Evolutionary conservation across 306 rosid species (phyloP).

Genomic region (Malus asiatica): DNA sequence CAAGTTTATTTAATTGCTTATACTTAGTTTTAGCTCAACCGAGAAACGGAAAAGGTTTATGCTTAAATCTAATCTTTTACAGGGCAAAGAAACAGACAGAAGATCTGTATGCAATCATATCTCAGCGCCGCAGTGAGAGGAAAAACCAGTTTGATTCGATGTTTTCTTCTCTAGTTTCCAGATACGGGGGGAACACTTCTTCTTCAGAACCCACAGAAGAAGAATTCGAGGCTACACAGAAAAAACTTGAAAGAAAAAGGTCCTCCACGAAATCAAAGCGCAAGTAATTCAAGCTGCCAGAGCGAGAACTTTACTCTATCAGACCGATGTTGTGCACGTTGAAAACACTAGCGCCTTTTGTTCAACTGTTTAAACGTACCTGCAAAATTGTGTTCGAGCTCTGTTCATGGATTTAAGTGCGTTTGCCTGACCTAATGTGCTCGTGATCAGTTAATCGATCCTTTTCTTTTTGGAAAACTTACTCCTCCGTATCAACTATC

Average conservation of each 20-base stretch:
- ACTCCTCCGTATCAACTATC: no score
- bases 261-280: conserved; percentile 51
- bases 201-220: conserved; percentile 72
- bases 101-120: conserved; percentile 54
- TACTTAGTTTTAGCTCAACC: not conserved
- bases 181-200: conserved; percentile 46
- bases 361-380: not conserved
- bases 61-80: conserved; percentile 18
- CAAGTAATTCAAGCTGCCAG: conserved; percentile 30
- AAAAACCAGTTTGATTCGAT: conserved; percentile 59
- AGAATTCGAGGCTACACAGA: conserved; percentile 78
- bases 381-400: not conserved
- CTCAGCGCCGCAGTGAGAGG: conserved; percentile 57
- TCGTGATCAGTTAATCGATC: not conserved
- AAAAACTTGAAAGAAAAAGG: conserved; percentile 54
- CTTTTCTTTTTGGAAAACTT: not conserved
- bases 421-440: not conserved
- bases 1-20: conserved; percentile 1
- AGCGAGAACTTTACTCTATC: not conserved
- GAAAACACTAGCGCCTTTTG: not conserved
- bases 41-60: not conserved
- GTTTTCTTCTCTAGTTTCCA: conserved; percentile 76
- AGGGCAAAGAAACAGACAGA: conserved; percentile 54
- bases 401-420: not conserved
- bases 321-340: not conserved